phyloP scores from a whole-genome alignment of 345 rosid species.

The Stellera chamaejasme region DNA sequence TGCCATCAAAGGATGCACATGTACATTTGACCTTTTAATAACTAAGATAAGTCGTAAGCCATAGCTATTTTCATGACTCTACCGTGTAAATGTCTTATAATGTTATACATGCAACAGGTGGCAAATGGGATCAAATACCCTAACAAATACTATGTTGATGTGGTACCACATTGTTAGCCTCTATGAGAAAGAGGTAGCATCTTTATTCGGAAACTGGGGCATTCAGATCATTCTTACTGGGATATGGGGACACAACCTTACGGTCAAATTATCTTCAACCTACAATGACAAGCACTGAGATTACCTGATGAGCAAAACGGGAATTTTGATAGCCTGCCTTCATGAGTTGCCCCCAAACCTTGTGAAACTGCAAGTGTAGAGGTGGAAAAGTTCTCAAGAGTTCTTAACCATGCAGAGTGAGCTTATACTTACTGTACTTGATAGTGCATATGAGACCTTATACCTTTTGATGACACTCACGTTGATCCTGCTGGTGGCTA shows the following conservation, averaged over 20 bases:
- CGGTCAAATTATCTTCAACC: background rate
- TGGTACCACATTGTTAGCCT: too few relatives aligned
- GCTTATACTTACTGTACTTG: background rate
- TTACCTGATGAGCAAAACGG: slow-evolving; percentile 97
- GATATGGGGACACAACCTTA: too few relatives aligned
- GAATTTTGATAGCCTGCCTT: slow-evolving; percentile 98
- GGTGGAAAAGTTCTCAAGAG: background rate
- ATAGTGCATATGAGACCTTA: background rate
- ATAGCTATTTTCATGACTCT: too few relatives aligned
- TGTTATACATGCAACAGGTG: too few relatives aligned
- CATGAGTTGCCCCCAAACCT: slow-evolving; percentile 96
- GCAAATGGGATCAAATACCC: too few relatives aligned
- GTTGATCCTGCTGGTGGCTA: slow-evolving; percentile 62
- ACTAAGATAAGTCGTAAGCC: too few relatives aligned
- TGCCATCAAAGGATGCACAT: slow-evolving; percentile 14
- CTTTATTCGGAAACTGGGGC: too few relatives aligned
- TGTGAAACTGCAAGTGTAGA: slow-evolving; percentile 58
- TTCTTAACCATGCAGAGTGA: background rate
- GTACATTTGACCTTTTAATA: too few relatives aligned
- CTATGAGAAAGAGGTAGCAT: too few relatives aligned
- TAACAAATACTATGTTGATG: too few relatives aligned
- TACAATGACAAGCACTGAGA: background rate
- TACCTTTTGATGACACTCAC: slow-evolving; percentile 72
- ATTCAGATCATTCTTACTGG: too few relatives aligned
- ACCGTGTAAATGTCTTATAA: too few relatives aligned